A percentile compares a stretch with the other conserved stretches of the same genome.
Evolutionary conservation across 2,329 filamentous ascomycete species (phyloP).

Genomic region (Fusarium mangiferae): DNA sequence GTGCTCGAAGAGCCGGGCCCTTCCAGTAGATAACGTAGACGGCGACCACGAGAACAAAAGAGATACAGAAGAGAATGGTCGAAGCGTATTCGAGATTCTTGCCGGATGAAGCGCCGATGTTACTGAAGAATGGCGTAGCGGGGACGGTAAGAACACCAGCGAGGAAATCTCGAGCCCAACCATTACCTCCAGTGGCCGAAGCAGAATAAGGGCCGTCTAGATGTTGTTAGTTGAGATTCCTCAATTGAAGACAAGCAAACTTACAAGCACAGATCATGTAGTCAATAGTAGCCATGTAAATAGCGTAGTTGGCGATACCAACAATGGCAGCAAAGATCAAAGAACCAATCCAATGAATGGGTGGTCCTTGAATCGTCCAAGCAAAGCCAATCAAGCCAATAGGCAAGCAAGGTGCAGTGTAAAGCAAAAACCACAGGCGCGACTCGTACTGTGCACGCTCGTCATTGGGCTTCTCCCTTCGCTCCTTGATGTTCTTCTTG

Average conservation of each 20-base stretch:
- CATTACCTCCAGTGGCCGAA: slow-evolving; percentile 80
- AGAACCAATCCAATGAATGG: slow-evolving; percentile 74
- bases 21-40: slow-evolving; percentile 76
- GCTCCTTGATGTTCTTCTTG: slow-evolving; percentile 62
- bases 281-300: slow-evolving; percentile 81
- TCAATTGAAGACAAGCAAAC: not conserved
- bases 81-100: slow-evolving; percentile 68
- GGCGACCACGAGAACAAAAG: slow-evolving; percentile 68
- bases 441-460: slow-evolving; percentile 75
- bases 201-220: slow-evolving; percentile 72
- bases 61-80: slow-evolving; percentile 72
- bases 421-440: slow-evolving; percentile 73
- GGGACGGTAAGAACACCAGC: slow-evolving; percentile 77
- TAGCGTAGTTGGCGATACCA: slow-evolving; percentile 78
- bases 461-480: slow-evolving; percentile 60
- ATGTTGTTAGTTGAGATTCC: not conserved
- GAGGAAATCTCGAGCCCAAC: slow-evolving; percentile 77
- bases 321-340: slow-evolving; percentile 73
- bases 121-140: slow-evolving; percentile 71
- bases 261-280: slow-evolving; percentile 65
- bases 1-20: slow-evolving; percentile 67
- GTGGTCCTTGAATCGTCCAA: slow-evolving; percentile 72
- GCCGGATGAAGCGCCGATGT: slow-evolving; percentile 60
- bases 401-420: slow-evolving; percentile 67
- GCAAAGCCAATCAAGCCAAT: slow-evolving; percentile 78